Percentiles rank a stretch among this genome's conserved stretches.
These are phyloP conservation scores for Russula virescens DNA, from an alignment of 768 basidiomycete genomes.

Conservation along the genomic window DNA sequence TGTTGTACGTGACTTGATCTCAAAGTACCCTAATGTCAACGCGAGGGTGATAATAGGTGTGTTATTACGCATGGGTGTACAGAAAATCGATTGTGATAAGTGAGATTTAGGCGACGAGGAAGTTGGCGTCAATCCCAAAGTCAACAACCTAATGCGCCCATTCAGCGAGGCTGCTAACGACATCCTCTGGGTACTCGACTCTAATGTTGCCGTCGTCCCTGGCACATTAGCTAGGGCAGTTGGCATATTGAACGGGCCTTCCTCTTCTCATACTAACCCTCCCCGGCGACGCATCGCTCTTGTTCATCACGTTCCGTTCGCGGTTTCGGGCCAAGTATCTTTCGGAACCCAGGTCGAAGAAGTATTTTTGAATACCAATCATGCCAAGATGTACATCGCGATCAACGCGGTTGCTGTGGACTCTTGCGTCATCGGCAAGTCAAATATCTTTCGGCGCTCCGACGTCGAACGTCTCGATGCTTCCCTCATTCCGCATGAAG, in stretches of 20 bases:
- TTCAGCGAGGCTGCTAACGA: slow-evolving; percentile 79
- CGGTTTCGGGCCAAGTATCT: slow-evolving; percentile 57
- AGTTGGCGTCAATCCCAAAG: slow-evolving; percentile 93
- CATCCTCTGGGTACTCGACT: slow-evolving; percentile 95
- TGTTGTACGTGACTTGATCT: slow-evolving; percentile 70
- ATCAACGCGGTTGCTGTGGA: slow-evolving; percentile 86
- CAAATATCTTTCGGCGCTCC: slow-evolving; percentile 86
- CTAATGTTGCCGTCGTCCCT: slow-evolving; percentile 77
- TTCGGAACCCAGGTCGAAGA: slow-evolving; percentile 86
- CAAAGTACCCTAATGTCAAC: slow-evolving; percentile 70
- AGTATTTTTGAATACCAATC: slow-evolving; percentile 93
- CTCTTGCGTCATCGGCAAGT: slow-evolving; percentile 96
- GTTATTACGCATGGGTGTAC: slow-evolving; percentile 24
- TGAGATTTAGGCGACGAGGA: slow-evolving; percentile 58
- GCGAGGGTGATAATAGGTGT: slow-evolving; percentile 73
- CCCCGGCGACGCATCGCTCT: slow-evolving; percentile 59
- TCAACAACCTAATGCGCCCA: slow-evolving; percentile 89
- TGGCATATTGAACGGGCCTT: slow-evolving; percentile 53
- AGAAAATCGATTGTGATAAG: background rate
- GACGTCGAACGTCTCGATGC: slow-evolving; percentile 76
- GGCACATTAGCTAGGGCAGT: slow-evolving; percentile 83
- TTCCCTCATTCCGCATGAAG: slow-evolving; percentile 43
- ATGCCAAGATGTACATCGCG: slow-evolving; percentile 96
- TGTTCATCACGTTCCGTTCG: slow-evolving; percentile 95
- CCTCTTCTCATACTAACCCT: slow-evolving; percentile 29